Evolutionary conservation across 2,329 filamentous ascomycete species (phyloP), one percentile per base, ranked within the genome.

Genomic region (Neopestalotiopsis sp.): DNA sequence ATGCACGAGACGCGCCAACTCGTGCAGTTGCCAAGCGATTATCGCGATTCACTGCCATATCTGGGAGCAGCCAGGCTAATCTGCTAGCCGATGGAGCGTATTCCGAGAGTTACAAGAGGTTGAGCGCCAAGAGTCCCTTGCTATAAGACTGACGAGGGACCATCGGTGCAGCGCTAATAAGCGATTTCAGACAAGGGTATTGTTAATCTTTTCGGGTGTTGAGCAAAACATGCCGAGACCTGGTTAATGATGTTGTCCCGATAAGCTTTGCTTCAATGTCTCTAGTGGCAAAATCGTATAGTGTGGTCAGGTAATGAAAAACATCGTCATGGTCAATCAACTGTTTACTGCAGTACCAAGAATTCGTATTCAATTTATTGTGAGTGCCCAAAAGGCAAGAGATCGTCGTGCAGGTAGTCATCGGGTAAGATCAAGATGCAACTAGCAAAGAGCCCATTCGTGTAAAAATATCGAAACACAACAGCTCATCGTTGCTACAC

Each of bases 1-100:
- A 65, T 24, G 62, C 62, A 10, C 38, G 30, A 28, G 62, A 65
- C 30, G 62, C 62, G 38, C 62, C 62, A 1, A 14, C 30, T 12
- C 38, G 62, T 10, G 13, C 38, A 24, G 62, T 38, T 2, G 62
- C 62, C 13, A 65, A 56, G 62, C 17, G 42, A 17, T 13, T 65
- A 13, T 65, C 62, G 38, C 38, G 40, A 12, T 40, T 65, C 14
- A 45, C 12, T n/a, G 38, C 13, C 17, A 5, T 14, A 0, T 24
- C 62, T n/a, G 42, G 40, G 13, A 30, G 40, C 5, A 30, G 42
- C 30, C 62, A 65, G 42, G 13, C 38, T 9, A 30, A 49, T 32
- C 30, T 65, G 17, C 62, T 49, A 5, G 62, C 24, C 28, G 62
- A 65, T 13, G 40, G 62, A 24, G 42, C 62, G 20, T 65, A 65